Evolutionary conservation across 2,329 filamentous ascomycete genomes (phyloP).

Genomic region (Microcyclospora tardicrescens): DNA sequence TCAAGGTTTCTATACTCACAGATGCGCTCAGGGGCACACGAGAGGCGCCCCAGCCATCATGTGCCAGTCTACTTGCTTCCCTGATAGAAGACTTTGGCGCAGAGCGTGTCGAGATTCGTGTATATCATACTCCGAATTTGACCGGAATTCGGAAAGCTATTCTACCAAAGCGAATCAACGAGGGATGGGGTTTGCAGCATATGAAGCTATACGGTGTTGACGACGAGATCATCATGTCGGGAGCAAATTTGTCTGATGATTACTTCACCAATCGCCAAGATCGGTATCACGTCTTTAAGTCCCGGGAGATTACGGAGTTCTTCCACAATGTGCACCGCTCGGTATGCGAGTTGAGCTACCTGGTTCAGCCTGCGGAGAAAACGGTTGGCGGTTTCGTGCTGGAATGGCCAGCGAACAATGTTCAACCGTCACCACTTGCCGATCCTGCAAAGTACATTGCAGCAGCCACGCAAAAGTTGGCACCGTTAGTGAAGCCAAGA

Average conservation of each 20-base stretch:
- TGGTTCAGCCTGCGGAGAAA: constrained; percentile 50
- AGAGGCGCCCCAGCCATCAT: constrained; percentile 74
- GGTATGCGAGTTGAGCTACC: constrained; percentile 69
- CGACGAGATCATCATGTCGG: constrained; percentile 88
- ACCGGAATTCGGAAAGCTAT: constrained; percentile 73
- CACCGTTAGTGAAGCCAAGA: constrained; percentile 47
- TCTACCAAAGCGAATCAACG: constrained; percentile 82
- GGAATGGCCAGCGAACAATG: constrained; percentile 64
- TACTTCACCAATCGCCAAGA: constrained; percentile 97
- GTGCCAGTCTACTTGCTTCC: constrained; percentile 73
- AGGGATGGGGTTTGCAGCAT: constrained; percentile 95
- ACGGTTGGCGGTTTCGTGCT: constrained; percentile 37
- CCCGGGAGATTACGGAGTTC: constrained; percentile 65
- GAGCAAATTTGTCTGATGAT: constrained; percentile 83
- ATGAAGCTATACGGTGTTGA: constrained; percentile 98
- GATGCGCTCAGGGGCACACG: constrained; percentile 84
- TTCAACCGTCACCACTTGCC: constrained; percentile 60
- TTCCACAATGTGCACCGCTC: constrained; percentile 66
- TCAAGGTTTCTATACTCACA: constrained; percentile 79
- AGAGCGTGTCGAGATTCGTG: constrained; percentile 77
- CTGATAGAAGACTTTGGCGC: constrained; percentile 74
- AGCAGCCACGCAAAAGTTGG: constrained; percentile 54
- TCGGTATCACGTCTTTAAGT: constrained; percentile 82
- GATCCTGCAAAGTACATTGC: constrained; percentile 56
- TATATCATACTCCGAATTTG: constrained; percentile 96